phyloP scores from a whole-genome alignment of 768 basidiomycete genomes.

The Asterophora parasitica region DNA sequence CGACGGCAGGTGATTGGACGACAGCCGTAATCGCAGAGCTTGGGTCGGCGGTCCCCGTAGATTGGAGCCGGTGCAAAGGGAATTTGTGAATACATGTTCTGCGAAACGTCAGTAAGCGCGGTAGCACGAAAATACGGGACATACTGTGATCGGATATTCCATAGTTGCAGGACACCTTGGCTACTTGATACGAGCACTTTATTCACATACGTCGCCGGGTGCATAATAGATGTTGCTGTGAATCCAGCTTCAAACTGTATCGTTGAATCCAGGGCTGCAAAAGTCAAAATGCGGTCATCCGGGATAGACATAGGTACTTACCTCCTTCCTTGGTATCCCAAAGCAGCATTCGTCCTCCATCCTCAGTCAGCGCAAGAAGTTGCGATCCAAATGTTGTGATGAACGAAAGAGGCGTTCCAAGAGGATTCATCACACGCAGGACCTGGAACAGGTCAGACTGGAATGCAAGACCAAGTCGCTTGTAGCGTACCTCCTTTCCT shows the following conservation, averaged over 20 bases:
- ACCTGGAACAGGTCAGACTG: slow-evolving; percentile 35
- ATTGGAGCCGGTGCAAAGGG: slow-evolving; percentile 46
- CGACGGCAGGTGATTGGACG: slow-evolving; percentile 91
- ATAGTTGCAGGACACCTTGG: slow-evolving; percentile 83
- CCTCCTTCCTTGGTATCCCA: slow-evolving; percentile 71
- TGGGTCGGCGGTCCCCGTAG: slow-evolving; percentile 22
- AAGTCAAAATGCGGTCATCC: slow-evolving; percentile 12
- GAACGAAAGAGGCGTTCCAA: slow-evolving; percentile 53
- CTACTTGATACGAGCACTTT: slow-evolving; percentile 84
- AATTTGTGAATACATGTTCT: slow-evolving; percentile 87
- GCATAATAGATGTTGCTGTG: slow-evolving; percentile 79
- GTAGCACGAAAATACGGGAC: slow-evolving; percentile 18
- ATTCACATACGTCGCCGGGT: slow-evolving; percentile 96
- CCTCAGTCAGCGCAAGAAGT: slow-evolving; percentile 73
- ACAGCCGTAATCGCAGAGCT: slow-evolving; percentile 64
- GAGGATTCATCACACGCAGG: slow-evolving; percentile 55
- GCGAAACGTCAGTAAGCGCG: background rate
- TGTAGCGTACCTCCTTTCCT: slow-evolving; percentile 70
- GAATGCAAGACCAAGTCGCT: background rate
- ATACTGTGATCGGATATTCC: slow-evolving; percentile 86
- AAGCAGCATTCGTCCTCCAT: slow-evolving; percentile 68
- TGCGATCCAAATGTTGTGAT: slow-evolving; percentile 79
- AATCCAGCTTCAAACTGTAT: slow-evolving; percentile 82
- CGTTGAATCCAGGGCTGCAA: slow-evolving; percentile 55
- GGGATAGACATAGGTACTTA: background rate